These are phyloP conservation scores for Glebionis coronaria DNA, from an alignment of 129 eudicot genomes.

Conservation along the genomic window DNA sequence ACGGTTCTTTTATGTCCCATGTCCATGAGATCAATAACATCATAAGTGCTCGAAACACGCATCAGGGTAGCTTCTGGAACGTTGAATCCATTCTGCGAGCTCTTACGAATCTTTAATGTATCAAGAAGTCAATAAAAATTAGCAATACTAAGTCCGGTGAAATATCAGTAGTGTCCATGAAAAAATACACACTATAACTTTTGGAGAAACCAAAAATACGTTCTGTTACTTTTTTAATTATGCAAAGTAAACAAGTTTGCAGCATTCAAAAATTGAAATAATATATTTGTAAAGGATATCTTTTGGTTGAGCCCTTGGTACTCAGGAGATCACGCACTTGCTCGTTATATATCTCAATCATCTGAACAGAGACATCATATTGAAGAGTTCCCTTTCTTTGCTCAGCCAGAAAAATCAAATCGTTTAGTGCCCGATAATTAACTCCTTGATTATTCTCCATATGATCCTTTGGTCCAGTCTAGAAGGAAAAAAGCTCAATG, in stretches of 20 bases:
- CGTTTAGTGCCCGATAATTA: constrained; percentile 81
- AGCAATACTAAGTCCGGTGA: not conserved
- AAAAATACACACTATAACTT: too few relatives aligned
- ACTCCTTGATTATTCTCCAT: constrained; percentile 80
- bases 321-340: constrained; percentile 95
- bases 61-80: constrained; percentile 88
- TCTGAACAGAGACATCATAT: constrained; percentile 88
- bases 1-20: constrained; percentile 77
- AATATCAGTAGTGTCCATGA: too few relatives aligned
- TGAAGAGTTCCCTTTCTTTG: constrained; percentile 71
- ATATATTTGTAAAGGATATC: constrained; percentile 60
- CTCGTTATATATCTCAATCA: constrained; percentile 96
- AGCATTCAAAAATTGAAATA: too few relatives aligned
- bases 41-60: constrained; percentile 74
- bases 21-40: constrained; percentile 82
- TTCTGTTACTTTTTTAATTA: too few relatives aligned
- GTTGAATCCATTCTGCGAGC: constrained; percentile 85
- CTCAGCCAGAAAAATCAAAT: constrained; percentile 74
- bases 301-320: constrained; percentile 61
- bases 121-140: constrained; percentile 36
- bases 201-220: too few relatives aligned
- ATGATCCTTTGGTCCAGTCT: constrained; percentile 94
- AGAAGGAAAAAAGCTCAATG: constrained; percentile 10
- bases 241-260: too few relatives aligned
- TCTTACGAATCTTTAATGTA: constrained; percentile 92